Conservation (phyloP, 2,329 filamentous ascomycete genomes). For the Pseudovirgaria hyperparasitica region DNA sequence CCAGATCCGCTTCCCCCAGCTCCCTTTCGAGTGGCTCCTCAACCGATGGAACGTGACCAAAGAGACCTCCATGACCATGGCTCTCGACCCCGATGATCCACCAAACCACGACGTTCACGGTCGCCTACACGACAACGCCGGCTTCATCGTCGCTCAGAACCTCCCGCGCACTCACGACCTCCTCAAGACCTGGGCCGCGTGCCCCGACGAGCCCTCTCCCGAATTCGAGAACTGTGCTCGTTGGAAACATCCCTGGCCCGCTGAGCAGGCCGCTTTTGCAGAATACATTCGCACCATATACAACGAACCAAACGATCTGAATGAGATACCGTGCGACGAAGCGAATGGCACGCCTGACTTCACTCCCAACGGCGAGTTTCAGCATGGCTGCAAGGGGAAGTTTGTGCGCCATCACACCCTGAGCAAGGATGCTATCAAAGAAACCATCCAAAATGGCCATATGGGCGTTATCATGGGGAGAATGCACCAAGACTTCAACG, state of each 20-base stretch:
- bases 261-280: conserved; percentile 20
- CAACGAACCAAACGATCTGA: conserved; percentile 5
- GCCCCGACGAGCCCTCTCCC: conserved; percentile 14
- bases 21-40: conserved; percentile 37
- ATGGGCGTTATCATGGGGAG: conserved; percentile 8
- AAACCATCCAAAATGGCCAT: conserved; percentile 3
- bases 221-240: conserved; percentile 10
- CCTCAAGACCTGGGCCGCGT: conserved; percentile 18
- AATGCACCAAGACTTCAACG: conserved; percentile 5
- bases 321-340: conserved; percentile 20
- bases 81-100: conserved; percentile 22
- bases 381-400: conserved; percentile 14
- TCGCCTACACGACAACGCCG: conserved; percentile 24
- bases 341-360: conserved; percentile 12
- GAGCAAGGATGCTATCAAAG: conserved; percentile 8
- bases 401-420: conserved; percentile 18
- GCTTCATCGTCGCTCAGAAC: conserved; percentile 26
- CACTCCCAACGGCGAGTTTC: conserved; percentile 4
- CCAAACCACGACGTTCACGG: conserved; percentile 24
- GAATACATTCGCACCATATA: conserved; percentile 22
- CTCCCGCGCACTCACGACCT: conserved; percentile 13
- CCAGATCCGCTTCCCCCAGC: conserved; percentile 27
- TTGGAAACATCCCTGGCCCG: conserved; percentile 17
- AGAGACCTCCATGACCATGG: conserved; percentile 28
- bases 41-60: conserved; percentile 32